phyloP scores from a whole-genome alignment of 2,329 filamentous ascomycete genomes.

The Monosporascus cannonballus region DNA sequence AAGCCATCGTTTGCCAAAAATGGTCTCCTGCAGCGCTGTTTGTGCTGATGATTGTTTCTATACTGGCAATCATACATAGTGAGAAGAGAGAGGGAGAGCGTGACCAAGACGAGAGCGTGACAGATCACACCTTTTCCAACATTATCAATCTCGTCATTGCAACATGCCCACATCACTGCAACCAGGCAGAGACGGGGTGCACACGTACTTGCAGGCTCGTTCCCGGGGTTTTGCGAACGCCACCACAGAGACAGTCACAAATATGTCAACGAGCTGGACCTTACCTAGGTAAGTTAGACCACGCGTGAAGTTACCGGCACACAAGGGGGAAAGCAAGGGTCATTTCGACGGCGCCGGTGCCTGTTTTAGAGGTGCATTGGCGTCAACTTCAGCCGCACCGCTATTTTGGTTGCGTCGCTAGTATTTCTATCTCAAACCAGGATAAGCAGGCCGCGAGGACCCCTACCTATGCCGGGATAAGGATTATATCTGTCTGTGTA shows the following conservation, averaged over 20 bases:
- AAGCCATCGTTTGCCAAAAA: not conserved
- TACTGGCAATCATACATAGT: not conserved
- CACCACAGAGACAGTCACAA: not conserved
- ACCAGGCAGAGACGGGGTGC: too few species aligned
- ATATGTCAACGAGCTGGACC: not conserved
- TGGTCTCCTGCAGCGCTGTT: not conserved
- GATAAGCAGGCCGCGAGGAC: too few species aligned
- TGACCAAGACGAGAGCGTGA: not conserved
- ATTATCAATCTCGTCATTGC: not conserved
- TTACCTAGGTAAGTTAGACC: not conserved
- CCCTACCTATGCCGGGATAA: too few species aligned
- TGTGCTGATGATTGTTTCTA: not conserved
- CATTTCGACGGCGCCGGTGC: not conserved
- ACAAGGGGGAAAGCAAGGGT: not conserved
- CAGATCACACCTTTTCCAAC: not conserved
- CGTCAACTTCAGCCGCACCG: not conserved
- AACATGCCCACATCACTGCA: not conserved
- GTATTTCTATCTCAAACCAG: too few species aligned
- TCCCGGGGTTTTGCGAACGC: not conserved
- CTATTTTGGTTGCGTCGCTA: not conserved
- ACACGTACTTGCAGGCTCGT: not conserved
- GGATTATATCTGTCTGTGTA: too few species aligned
- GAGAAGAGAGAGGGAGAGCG: not conserved
- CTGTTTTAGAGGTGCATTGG: not conserved
- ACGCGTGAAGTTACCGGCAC: not conserved